Percentiles rank a stretch among this genome's conserved stretches.
Evolutionary conservation across 1,284 basidiomycete genomes (phyloP).

Genomic region (Cystobasidium pallidum): DNA sequence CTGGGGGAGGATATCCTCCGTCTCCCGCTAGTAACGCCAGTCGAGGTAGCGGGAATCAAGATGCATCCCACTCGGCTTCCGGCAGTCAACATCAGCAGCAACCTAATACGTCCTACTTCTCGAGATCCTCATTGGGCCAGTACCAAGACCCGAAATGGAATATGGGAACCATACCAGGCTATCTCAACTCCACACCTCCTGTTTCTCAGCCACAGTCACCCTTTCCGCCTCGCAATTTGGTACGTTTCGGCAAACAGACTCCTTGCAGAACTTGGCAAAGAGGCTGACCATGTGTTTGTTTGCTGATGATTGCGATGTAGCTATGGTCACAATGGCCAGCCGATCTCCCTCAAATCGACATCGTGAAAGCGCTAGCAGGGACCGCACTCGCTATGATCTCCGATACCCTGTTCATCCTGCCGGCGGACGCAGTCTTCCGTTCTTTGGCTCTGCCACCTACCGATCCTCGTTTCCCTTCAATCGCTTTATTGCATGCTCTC

Average conservation of each 20-base stretch:
- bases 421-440: slow-evolving; percentile 30
- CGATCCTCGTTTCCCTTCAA: slow-evolving; percentile 38
- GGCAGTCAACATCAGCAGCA: not conserved
- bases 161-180: not conserved
- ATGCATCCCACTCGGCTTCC: not conserved
- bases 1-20: not conserved
- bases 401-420: slow-evolving; percentile 14
- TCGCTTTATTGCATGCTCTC: slow-evolving; percentile 23
- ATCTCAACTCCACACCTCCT: slow-evolving; percentile 8
- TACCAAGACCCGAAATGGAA: slow-evolving; percentile 7
- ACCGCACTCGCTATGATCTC: slow-evolving; percentile 33
- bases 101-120: not conserved
- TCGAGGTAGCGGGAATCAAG: slow-evolving; percentile 1
- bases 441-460: slow-evolving; percentile 36
- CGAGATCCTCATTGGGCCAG: not conserved
- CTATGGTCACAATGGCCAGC: slow-evolving; percentile 36
- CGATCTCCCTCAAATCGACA: slow-evolving; percentile 24
- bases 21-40: slow-evolving; percentile 11
- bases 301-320: not conserved
- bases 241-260: not conserved
- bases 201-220: not conserved
- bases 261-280: not conserved
- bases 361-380: slow-evolving; percentile 34
- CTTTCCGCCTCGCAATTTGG: not conserved
- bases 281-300: not conserved